Conservation (phyloP, 1,284 basidiomycete species). For the Apiotrichum domesticum region DNA sequence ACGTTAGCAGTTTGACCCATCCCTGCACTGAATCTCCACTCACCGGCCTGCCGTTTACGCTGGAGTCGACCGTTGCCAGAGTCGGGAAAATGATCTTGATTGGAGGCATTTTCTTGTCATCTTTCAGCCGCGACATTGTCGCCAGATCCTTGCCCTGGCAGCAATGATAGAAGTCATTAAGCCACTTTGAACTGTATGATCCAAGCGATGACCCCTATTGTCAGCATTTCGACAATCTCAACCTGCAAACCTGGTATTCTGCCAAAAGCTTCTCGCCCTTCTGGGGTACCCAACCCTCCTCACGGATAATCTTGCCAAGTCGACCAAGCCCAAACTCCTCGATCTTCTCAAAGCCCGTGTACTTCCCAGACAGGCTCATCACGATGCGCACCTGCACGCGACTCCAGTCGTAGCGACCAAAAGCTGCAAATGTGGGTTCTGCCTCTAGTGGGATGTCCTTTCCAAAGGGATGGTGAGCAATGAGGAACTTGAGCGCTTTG, state of each 20-base stretch:
- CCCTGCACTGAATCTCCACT: background rate
- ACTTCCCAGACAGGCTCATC: conserved; percentile 38
- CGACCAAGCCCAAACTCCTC: conserved; percentile 32
- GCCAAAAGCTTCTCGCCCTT: conserved; percentile 29
- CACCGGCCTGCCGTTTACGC: conserved; percentile 26
- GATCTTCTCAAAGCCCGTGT: conserved; percentile 30
- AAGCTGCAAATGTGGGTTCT: conserved; percentile 15
- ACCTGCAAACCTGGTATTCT: conserved; percentile 42
- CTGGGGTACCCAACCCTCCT: conserved; percentile 35
- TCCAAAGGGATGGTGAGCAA: conserved; percentile 26
- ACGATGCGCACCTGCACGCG: conserved; percentile 40
- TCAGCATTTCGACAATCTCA: background rate
- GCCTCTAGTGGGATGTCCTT: conserved; percentile 22
- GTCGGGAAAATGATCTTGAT: conserved; percentile 44
- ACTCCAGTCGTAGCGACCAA: conserved; percentile 41
- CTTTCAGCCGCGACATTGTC: background rate
- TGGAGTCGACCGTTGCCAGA: conserved; percentile 36
- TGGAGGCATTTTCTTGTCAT: conserved; percentile 19
- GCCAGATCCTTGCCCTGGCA: conserved; percentile 25
- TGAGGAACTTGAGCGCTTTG: conserved; percentile 29
- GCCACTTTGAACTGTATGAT: conserved; percentile 38
- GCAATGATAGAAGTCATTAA: conserved; percentile 36
- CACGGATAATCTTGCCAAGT: conserved; percentile 31
- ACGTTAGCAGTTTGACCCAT: background rate
- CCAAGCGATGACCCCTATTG: conserved; percentile 42